phyloP scores from a whole-genome alignment of 805 yeast species.

The Spathaspora hagerdaliae region DNA sequence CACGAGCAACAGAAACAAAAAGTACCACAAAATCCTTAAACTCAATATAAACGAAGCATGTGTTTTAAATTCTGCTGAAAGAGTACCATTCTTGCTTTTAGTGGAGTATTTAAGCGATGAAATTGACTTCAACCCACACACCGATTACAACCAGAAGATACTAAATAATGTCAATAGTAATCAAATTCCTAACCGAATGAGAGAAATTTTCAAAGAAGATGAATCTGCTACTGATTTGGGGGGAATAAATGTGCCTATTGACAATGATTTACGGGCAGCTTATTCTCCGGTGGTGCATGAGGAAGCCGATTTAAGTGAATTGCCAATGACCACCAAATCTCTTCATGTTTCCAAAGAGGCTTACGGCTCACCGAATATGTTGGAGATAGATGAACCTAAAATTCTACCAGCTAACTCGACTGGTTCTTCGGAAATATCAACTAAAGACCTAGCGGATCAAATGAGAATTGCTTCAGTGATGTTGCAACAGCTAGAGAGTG shows the following conservation, averaged over 20 bases:
- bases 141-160: constrained; percentile 47
- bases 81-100: constrained; percentile 83
- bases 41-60: constrained; percentile 90
- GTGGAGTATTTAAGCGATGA: constrained; percentile 86
- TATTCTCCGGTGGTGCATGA: neutral
- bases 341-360: too few relatives aligned
- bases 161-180: constrained; percentile 15
- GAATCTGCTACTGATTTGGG: neutral
- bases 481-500: constrained; percentile 84
- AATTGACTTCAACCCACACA: constrained; percentile 76
- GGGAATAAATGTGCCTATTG: neutral
- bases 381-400: neutral
- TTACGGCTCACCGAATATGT: too few relatives aligned
- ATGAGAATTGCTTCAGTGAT: constrained; percentile 96
- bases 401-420: neutral
- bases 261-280: neutral
- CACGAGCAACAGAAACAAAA: constrained; percentile 57
- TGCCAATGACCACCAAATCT: constrained; percentile 3
- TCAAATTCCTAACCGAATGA: too few relatives aligned
- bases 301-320: constrained; percentile 9
- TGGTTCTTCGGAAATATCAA: constrained; percentile 4
- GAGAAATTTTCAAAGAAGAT: too few relatives aligned
- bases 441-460: constrained; percentile 34
- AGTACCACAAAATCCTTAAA: constrained; percentile 71
- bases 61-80: constrained; percentile 92